These are phyloP conservation scores for Aspergillus sp. DNA, from an alignment of 2,329 filamentous ascomycete genomes.

Conservation along the genomic window DNA sequence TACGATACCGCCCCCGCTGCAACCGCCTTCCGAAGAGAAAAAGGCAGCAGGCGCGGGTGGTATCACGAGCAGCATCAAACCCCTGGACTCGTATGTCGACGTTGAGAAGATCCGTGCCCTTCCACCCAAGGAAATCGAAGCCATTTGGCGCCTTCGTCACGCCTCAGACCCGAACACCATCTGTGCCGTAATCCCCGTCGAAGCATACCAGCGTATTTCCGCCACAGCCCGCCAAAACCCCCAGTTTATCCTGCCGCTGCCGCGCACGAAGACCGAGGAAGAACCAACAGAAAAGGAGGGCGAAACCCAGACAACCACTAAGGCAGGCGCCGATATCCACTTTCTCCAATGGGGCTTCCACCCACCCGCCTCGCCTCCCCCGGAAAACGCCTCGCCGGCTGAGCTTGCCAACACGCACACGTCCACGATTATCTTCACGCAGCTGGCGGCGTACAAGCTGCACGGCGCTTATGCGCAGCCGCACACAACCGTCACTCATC, in stretches of 20 bases:
- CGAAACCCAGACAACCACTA: constrained; percentile 18
- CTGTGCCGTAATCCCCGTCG: constrained; percentile 70
- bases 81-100: constrained; percentile 64
- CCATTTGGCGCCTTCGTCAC: constrained; percentile 85
- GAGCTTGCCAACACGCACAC: constrained; percentile 47
- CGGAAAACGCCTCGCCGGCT: constrained; percentile 11
- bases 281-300: constrained; percentile 17
- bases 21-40: constrained; percentile 25
- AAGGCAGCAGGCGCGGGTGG: constrained; percentile 24
- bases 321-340: constrained; percentile 74
- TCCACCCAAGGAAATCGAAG: constrained; percentile 71
- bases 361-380: constrained; percentile 38
- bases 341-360: constrained; percentile 97
- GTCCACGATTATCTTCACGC: constrained; percentile 80
- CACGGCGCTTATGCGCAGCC: constrained; percentile 82
- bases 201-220: constrained; percentile 67
- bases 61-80: constrained; percentile 50
- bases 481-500: constrained; percentile 89
- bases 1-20: constrained; percentile 27
- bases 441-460: constrained; percentile 85
- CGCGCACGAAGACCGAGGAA: constrained; percentile 37
- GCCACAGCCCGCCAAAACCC: constrained; percentile 64
- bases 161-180: constrained; percentile 63
- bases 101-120: constrained; percentile 66
- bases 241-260: constrained; percentile 80